A percentile compares a stretch with the other conserved stretches of the same genome.
Evolutionary conservation across 495 filamentous ascomycete genomes (phyloP).

Genomic region (Elasticomyces elasticus): DNA sequence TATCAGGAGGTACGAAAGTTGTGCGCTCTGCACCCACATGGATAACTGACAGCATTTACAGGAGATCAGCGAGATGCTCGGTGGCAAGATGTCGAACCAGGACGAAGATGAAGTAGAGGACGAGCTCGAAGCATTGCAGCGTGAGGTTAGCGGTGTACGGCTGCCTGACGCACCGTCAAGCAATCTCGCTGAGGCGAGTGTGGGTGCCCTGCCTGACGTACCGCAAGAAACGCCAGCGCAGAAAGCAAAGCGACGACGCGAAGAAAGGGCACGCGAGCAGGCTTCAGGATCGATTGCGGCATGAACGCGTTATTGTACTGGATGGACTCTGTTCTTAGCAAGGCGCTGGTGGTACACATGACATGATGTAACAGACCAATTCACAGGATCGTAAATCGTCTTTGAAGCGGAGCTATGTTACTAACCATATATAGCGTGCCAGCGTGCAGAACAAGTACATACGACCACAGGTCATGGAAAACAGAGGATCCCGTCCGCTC

Average conservation of each 20-base stretch:
- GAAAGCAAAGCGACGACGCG: constrained; percentile 21
- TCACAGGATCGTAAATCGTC: no score
- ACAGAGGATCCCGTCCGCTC: no score
- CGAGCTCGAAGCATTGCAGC: constrained; percentile 71
- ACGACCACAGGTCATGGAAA: no score
- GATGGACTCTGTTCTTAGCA: constrained; percentile 16
- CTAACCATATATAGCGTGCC: no score
- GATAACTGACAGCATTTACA: constrained; percentile 27
- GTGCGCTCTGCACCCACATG: not conserved
- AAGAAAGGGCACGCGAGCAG: constrained; percentile 20
- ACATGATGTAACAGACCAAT: no score
- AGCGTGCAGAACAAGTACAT: no score
- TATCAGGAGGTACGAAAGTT: constrained; percentile 63
- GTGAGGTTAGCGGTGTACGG: constrained; percentile 42
- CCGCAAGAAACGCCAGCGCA: constrained; percentile 25
- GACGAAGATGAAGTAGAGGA: constrained; percentile 98
- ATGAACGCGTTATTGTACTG: not conserved
- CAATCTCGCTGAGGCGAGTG: not conserved
- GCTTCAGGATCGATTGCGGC: constrained; percentile 24
- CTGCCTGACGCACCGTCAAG: constrained; percentile 52
- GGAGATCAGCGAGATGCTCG: constrained; percentile 87
- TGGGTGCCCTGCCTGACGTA: constrained; percentile 28
- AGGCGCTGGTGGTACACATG: constrained; percentile 13
- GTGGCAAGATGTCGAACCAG: constrained; percentile 71
- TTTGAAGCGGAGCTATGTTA: no score